Evolutionary conservation across 2,329 filamentous ascomycete species (phyloP).

Genomic region (Aspergillus flavus): DNA sequence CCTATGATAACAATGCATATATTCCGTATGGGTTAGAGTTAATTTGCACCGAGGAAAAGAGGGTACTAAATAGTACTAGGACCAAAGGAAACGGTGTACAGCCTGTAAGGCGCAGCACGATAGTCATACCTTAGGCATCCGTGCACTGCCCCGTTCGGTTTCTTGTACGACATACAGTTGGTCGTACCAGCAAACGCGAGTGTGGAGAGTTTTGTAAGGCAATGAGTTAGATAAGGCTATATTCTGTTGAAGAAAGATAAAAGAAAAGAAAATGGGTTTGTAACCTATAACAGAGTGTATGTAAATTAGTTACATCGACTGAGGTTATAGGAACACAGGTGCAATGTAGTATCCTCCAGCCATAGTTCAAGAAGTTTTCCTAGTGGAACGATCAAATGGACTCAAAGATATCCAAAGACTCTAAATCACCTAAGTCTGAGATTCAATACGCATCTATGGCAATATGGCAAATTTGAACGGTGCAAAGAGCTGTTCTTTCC

Average conservation of each 20-base stretch:
- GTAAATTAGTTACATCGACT: neutral
- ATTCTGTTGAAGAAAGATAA: neutral
- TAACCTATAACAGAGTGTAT: neutral
- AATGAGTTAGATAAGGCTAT: neutral
- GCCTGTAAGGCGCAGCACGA: neutral
- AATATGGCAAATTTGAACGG: no score
- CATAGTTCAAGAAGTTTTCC: no score
- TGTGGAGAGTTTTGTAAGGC: no score
- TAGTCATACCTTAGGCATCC: neutral
- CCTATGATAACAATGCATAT: neutral
- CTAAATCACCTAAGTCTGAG: no score
- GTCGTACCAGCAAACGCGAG: neutral
- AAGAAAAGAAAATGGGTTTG: neutral
- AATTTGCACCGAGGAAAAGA: neutral
- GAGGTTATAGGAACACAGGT: neutral
- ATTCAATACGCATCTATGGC: no score
- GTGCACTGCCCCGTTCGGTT: neutral
- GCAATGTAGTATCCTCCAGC: no score
- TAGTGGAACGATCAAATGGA: no score
- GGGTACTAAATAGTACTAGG: no score
- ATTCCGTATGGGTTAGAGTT: neutral
- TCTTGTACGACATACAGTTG: no score
- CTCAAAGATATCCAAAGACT: no score
- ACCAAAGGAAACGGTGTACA: neutral
- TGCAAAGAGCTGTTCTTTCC: no score